phyloP scores from a whole-genome alignment of 2,329 filamentous ascomycete genomes.

The Balansia obtecta region DNA sequence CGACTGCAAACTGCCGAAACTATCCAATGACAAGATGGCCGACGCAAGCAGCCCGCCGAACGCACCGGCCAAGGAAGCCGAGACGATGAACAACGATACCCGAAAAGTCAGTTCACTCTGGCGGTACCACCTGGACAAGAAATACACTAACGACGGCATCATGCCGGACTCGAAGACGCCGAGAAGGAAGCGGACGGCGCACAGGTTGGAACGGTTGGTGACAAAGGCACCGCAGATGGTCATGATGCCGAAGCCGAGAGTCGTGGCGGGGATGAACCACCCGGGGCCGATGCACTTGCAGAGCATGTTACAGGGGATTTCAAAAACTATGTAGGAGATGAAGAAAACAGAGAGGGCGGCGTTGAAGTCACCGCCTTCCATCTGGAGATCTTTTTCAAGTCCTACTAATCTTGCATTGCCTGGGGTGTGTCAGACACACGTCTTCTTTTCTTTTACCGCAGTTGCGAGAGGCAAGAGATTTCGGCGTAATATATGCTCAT shows the following conservation, averaged over 20 bases:
- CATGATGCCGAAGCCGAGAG: conserved; percentile 43
- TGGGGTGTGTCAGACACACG: conserved; percentile 11
- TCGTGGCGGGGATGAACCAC: conserved; percentile 48
- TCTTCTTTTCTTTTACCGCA: no score
- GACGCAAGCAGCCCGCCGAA: conserved; percentile 54
- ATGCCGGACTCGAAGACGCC: conserved; percentile 53
- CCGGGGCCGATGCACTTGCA: conserved; percentile 55
- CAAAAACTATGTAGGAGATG: conserved; percentile 51
- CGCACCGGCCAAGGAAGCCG: conserved; percentile 52
- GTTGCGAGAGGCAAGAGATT: background rate
- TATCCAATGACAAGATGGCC: conserved; percentile 45
- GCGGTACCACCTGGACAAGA: conserved; percentile 51
- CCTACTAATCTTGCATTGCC: conserved; percentile 47
- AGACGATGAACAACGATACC: conserved; percentile 51
- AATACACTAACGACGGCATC: conserved; percentile 54
- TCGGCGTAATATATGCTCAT: no score
- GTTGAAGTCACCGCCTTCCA: conserved; percentile 50
- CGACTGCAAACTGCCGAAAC: conserved; percentile 39
- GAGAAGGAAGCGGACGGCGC: conserved; percentile 46
- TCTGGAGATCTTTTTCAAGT: conserved; percentile 38
- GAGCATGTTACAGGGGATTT: conserved; percentile 48
- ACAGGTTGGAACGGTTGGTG: conserved; percentile 29
- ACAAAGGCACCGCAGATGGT: conserved; percentile 53
- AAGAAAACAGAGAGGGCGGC: conserved; percentile 49
- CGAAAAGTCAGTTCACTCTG: conserved; percentile 50